Percentiles rank a stretch among this genome's conserved stretches.
phyloP scores from a whole-genome alignment of 805 yeast species.

The Teunomyces barrocoloradensis region DNA sequence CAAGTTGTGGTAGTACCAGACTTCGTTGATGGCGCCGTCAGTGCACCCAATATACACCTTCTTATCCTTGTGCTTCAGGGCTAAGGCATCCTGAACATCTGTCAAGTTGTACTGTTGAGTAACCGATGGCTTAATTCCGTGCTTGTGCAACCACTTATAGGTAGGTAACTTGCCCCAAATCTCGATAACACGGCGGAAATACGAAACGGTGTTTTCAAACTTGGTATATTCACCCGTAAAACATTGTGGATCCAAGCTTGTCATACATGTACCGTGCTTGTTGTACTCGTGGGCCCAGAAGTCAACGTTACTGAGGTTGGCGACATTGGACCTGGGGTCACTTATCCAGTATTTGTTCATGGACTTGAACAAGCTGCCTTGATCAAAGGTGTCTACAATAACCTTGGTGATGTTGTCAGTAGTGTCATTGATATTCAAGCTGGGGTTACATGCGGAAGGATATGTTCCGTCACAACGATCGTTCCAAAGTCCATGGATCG shows the following conservation, averaged over 20 bases:
- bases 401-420: constrained; percentile 25
- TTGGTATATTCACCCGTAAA: constrained; percentile 30
- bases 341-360: constrained; percentile 30
- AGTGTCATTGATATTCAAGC: constrained; percentile 27
- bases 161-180: constrained; percentile 32
- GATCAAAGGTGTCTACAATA: constrained; percentile 24
- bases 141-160: constrained; percentile 29
- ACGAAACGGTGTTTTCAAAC: constrained; percentile 28
- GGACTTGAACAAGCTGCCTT: constrained; percentile 23
- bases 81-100: constrained; percentile 32
- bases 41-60: constrained; percentile 37
- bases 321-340: constrained; percentile 15
- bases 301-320: constrained; percentile 26
- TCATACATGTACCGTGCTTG: constrained; percentile 44
- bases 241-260: constrained; percentile 35
- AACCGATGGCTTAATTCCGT: constrained; percentile 37
- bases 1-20: constrained; percentile 80
- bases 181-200: constrained; percentile 28
- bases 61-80: constrained; percentile 27
- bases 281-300: constrained; percentile 45
- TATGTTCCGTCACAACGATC: constrained; percentile 42
- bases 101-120: constrained; percentile 29
- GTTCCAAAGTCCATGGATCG: constrained; percentile 47
- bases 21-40: constrained; percentile 47
- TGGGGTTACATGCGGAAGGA: constrained; percentile 34